Evolutionary conservation across 2,329 filamentous ascomycete species (phyloP), one percentile per base, ranked within the genome.

Genomic region (Curvularia verruculosa): DNA sequence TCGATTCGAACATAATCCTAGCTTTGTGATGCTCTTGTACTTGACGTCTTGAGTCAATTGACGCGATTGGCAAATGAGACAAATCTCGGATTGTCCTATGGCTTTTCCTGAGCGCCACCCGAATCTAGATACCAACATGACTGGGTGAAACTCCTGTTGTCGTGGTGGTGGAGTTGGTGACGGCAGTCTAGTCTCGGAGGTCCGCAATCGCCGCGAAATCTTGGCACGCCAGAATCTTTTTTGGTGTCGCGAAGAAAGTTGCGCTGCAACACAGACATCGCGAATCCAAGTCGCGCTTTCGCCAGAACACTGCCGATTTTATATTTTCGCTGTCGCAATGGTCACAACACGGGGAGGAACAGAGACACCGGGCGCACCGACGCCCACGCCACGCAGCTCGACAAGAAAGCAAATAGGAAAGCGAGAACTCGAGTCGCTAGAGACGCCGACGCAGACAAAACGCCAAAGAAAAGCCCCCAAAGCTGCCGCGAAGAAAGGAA

Each of bases 271-370:
- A 58, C 51, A 54, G 59, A 45, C 48, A 52, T 13, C 15, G 18
- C 54, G 65, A 58, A 65, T 72, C 56, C 75, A 36, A 69, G 65
- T 47, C 70, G 71, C 40, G 72, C 34, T 43, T 37, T 29, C 31
- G 9, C 15, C 36, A 36, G 21, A n/a, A 47, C 28, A 64, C 49
- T n/a, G 44, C 45, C 29, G 54, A 63, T 47, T 24, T 57, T 12
- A 28, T 9, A 45, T n/a, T 18, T 49, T 40, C 13, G 54, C 60
- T 48, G 47, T 52, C 58, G 61, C 60, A 37, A 76, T 76, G 74
- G 74, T 76, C 49, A 73, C 71, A 5, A 75, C 72, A 26, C 68
- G 73, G 54, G 65, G 70, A 57, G 74, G 71, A 12, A 69, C 68
- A 37, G 67, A 66, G 49, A 70, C 67, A 24, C 67, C 67, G 8